phyloP scores from a whole-genome alignment of 169 alveolate species.

The Babesia bovis region DNA sequence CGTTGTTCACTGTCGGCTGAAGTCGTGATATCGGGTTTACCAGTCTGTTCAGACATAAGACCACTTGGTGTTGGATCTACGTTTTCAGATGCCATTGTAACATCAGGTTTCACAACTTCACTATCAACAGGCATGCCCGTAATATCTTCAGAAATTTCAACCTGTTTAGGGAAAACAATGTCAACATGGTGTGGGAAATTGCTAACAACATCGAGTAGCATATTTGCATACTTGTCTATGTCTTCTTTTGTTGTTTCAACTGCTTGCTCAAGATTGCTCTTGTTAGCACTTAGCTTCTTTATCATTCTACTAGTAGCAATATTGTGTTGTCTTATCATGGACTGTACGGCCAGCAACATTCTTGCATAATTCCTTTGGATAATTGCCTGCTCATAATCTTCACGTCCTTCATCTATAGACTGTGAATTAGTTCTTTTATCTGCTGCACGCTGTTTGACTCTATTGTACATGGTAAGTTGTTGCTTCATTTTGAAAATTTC shows the following conservation, averaged over 20 bases:
- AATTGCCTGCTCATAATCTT: not conserved
- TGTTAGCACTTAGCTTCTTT: slow-evolving; percentile 13
- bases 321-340: slow-evolving; percentile 21
- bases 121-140: not conserved
- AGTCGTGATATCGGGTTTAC: no score
- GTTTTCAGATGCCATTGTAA: no score
- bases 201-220: slow-evolving; percentile 2
- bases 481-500: slow-evolving; percentile 8
- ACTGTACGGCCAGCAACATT: slow-evolving; percentile 2
- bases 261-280: not conserved
- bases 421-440: not conserved
- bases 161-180: not conserved
- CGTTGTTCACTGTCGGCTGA: no score
- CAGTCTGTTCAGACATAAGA: no score
- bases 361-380: not conserved
- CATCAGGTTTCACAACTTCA: no score
- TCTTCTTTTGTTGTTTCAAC: slow-evolving; percentile 23
- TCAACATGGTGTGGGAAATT: slow-evolving; percentile 4
- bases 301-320: slow-evolving; percentile 12
- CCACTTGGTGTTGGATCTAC: no score
- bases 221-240: slow-evolving; percentile 50
- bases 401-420: not conserved
- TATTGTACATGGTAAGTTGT: not conserved
- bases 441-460: not conserved
- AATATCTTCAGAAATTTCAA: not conserved